Base-by-base conservation (phyloP, 768 basidiomycete genomes). In the Hypsizygus marmoreus region DNA sequence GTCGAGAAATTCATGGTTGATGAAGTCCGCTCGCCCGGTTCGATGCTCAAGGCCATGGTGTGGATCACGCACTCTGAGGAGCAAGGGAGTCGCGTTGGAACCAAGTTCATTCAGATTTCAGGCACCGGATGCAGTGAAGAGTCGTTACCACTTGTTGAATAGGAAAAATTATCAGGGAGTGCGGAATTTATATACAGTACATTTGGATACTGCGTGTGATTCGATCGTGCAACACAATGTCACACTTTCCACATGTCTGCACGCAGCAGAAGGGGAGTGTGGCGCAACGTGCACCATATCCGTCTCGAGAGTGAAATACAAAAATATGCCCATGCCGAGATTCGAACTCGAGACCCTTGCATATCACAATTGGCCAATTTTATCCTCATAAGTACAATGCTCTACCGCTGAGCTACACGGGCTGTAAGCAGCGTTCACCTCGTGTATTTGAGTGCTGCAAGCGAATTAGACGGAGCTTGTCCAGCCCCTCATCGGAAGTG, bases 21-120 rank as follows among this genome's bases (percentile, higher is more conserved):
- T 6, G 74, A 83, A 43, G 61, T 93, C 26, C 74, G 62, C 30
- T 70, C 73, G 1, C 43, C 65, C 7, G 66, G 77, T 29, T 70
- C 76, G 16, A 66, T 69, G 25, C 64, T 90, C 41, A 88, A 88
- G 60, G 86, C 90, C 0, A 66, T 91, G 30, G 60, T 94, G 3
- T 94, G 91, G 91, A 90, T 94, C 49, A 94, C 92, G 0, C 91
- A 93, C 62, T 89, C 88, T 0, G 81, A 82, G 2, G 86, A 91
- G 50, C 91, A 93, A 62, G 87, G 82, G 4, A 68, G 76, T 52
- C 73, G 89, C 42, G 79, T 88, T 29, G 91, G 89, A 11, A 89
- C 80, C 2, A 71, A 87, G 49, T 86, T 83, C 55, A 61, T 88
- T 17, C 72, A 75, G 17, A 61, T 81, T 33, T 67, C 70, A 10